Percentiles rank a stretch among this genome's conserved stretches.
phyloP scores from a whole-genome alignment of 2,329 filamentous ascomycete genomes.

The Didymella sp. region DNA sequence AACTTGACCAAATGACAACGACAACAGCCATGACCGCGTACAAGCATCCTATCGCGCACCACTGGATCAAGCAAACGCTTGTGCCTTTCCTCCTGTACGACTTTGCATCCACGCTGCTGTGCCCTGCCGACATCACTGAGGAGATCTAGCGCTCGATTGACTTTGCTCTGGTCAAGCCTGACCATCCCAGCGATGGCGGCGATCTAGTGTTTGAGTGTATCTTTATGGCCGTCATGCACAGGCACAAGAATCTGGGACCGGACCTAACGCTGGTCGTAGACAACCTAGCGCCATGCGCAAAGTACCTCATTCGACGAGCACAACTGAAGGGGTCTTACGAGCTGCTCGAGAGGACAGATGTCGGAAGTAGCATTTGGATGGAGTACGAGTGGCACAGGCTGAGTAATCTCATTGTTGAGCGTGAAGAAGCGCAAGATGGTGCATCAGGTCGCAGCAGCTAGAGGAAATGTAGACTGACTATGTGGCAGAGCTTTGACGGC shows the following conservation, averaged over 20 bases:
- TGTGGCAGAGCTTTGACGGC: neutral
- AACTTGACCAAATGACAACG: neutral
- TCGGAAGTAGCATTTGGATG: constrained; percentile 18
- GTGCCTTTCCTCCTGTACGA: constrained; percentile 22
- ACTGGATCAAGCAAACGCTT: constrained; percentile 21
- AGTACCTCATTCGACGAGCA: constrained; percentile 21
- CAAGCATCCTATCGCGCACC: constrained; percentile 9
- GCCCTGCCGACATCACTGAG: constrained; percentile 10
- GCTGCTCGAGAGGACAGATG: constrained; percentile 12
- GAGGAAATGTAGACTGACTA: neutral
- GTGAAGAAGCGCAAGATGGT: constrained; percentile 1
- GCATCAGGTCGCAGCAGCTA: neutral
- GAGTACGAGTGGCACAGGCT: constrained; percentile 10
- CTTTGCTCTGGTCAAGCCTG: constrained; percentile 8
- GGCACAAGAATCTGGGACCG: constrained; percentile 7
- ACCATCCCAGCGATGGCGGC: constrained; percentile 16
- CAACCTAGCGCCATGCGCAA: constrained; percentile 18
- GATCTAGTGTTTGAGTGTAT: constrained; percentile 25
- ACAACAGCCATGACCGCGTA: constrained; percentile 7
- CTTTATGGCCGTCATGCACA: constrained; percentile 20
- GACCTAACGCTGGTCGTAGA: constrained; percentile 13
- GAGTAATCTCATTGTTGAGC: neutral
- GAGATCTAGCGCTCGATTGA: constrained; percentile 9
- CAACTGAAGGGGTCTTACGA: constrained; percentile 25
- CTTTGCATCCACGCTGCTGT: constrained; percentile 12